Evolutionary conservation across 768 basidiomycete genomes (phyloP), one percentile per base, ranked within the genome.

Genomic region (Xerocomus spinulosus): DNA sequence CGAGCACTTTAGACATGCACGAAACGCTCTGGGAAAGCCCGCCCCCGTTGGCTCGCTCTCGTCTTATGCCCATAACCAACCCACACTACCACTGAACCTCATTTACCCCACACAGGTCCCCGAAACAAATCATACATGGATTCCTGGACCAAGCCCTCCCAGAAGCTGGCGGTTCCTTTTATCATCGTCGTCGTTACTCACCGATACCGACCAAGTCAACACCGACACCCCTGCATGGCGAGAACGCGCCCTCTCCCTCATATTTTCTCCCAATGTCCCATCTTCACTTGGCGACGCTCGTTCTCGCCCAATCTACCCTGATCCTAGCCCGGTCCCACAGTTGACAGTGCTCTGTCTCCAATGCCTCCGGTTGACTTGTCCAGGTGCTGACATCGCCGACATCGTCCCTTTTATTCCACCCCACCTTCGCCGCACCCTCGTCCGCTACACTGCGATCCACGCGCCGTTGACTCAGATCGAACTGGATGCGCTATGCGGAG

Each of bases 1-100:
- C 9, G 86, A 89, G 61, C 81, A 87, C 35, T 86, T 82, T 49
- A 74, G 85, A 44, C 86, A 77, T 51, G 56, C 68, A 29, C 82
- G 79, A 49, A 88, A 88, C 59, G 52, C 77, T 6, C 72, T 60
- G 46, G 57, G 65, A 24, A 59, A 57, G 23, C 52, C 56, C 6
- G 53, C 30, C 15, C 54, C 55, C 7, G 52, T 42, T 47, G 33
- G 43, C 40, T 47, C 52, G 18, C 61, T 49, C 50, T 61, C 50
- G 51, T 50, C 50, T 21, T 53, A 54, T 47, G 46, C 54, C 37
- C 61, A 72, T 52, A 75, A 72, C 57, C 60, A 70, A 26, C 77
- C 76, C 12, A 74, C 75, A 3, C 66, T 82, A 8, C 76, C 77
- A 9, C 55, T 66, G 45, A 67, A 69, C 50, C 68, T 77, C 50